A percentile compares a stretch with the other conserved stretches of the same genome.
These are phyloP conservation scores for Fusarium graminum DNA, from an alignment of 2,329 filamentous ascomycete genomes.

Conservation along the genomic window DNA sequence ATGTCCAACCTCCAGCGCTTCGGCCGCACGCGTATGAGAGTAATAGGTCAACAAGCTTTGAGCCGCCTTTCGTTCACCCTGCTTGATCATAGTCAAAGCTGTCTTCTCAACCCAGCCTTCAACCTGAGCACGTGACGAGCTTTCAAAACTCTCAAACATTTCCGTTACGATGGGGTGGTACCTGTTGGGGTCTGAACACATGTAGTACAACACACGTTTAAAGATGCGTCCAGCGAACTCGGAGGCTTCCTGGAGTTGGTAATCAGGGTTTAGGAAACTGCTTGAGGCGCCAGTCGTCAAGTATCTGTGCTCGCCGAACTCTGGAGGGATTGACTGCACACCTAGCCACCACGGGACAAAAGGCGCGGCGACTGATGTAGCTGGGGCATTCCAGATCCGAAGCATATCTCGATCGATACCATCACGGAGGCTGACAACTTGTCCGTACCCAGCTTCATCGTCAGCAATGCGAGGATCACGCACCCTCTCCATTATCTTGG, in stretches of 20 bases:
- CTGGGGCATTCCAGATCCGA: slow-evolving; percentile 43
- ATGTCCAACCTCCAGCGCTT: slow-evolving; percentile 38
- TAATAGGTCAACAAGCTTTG: slow-evolving; percentile 41
- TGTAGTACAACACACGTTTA: slow-evolving; percentile 43
- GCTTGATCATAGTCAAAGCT: slow-evolving; percentile 29
- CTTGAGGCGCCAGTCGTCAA: slow-evolving; percentile 42
- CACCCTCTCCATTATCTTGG: slow-evolving; percentile 43
- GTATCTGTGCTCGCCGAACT: slow-evolving; percentile 42
- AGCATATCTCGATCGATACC: slow-evolving; percentile 39
- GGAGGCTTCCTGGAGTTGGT: slow-evolving; percentile 42
- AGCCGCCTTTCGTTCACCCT: slow-evolving; percentile 35
- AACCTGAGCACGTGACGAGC: slow-evolving; percentile 32
- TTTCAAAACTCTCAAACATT: slow-evolving; percentile 31
- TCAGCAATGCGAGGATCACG: slow-evolving; percentile 43
- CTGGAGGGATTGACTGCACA: slow-evolving; percentile 37
- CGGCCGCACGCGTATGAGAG: slow-evolving; percentile 38
- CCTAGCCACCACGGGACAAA: slow-evolving; percentile 46
- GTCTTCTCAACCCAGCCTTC: slow-evolving; percentile 42
- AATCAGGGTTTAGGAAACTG: slow-evolving; percentile 46
- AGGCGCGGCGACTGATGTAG: slow-evolving; percentile 35
- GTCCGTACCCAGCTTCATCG: slow-evolving; percentile 43
- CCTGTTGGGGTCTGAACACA: slow-evolving; percentile 40
- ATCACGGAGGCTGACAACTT: slow-evolving; percentile 36
- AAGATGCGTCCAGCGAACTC: slow-evolving; percentile 43
- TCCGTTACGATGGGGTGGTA: slow-evolving; percentile 39